These are phyloP conservation scores for Collybia sp. DNA, from an alignment of 768 basidiomycete genomes.

Conservation along the genomic window DNA sequence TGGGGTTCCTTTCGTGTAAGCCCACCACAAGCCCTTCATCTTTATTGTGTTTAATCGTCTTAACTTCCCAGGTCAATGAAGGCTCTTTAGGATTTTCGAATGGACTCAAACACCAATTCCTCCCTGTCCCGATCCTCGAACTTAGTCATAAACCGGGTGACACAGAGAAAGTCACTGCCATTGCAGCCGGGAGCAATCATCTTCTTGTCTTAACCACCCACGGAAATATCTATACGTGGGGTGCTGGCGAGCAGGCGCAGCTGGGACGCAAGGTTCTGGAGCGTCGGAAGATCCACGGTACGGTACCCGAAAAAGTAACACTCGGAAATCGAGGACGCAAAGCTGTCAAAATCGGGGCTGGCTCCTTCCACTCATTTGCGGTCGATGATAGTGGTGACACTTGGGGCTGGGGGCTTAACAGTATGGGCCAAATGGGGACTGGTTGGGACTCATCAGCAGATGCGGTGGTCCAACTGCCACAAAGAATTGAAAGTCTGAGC, in stretches of 20 bases:
- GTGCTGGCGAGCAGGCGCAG: constrained; percentile 86
- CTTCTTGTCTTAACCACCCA: constrained; percentile 84
- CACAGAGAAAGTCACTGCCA: constrained; percentile 58
- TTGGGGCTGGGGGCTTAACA: constrained; percentile 97
- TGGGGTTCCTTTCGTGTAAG: constrained; percentile 16
- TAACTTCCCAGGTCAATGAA: constrained; percentile 54
- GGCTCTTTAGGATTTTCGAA: constrained; percentile 83
- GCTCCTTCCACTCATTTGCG: constrained; percentile 86
- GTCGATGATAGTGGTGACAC: constrained; percentile 63
- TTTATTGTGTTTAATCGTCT: constrained; percentile 5
- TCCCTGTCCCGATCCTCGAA: constrained; percentile 56
- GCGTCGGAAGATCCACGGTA: constrained; percentile 85
- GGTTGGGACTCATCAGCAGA: constrained; percentile 40
- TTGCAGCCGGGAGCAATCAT: constrained; percentile 86
- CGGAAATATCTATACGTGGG: constrained; percentile 86
- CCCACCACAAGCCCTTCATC: not conserved
- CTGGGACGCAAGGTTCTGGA: constrained; percentile 88
- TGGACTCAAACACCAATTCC: constrained; percentile 62
- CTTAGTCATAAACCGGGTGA: constrained; percentile 59
- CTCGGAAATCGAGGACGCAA: constrained; percentile 51
- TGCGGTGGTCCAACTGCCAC: constrained; percentile 56
- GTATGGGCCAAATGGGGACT: constrained; percentile 78
- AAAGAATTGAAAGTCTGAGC: constrained; percentile 59
- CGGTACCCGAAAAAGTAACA: constrained; percentile 80
- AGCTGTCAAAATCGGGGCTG: constrained; percentile 69